Evolutionary conservation across 139 green algal genomes (phyloP).

Genomic region (Chlorella sp.): DNA sequence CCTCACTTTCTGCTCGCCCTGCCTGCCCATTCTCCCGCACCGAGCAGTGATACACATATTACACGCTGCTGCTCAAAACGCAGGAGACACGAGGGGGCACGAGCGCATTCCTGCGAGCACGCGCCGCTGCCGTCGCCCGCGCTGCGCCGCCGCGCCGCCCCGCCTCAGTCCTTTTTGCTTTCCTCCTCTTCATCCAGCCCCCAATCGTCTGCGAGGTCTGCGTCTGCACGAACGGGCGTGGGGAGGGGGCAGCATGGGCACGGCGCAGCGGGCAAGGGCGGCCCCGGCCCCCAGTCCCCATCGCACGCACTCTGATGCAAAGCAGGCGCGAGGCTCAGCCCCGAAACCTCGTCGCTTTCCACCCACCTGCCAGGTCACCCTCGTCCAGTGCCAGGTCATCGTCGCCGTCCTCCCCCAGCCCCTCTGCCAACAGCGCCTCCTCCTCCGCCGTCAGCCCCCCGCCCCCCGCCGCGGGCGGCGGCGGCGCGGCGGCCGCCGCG

Average conservation of each 20-base stretch:
- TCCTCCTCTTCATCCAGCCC: constrained; percentile 57
- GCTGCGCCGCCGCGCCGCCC: background rate
- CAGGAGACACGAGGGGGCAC: too few species aligned
- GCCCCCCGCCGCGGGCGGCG: background rate
- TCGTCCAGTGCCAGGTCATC: constrained; percentile 27
- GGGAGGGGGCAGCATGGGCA: background rate
- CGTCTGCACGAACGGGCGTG: constrained; percentile 8
- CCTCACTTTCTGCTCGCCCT: too few species aligned
- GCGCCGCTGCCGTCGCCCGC: too few species aligned
- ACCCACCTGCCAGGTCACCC: constrained; percentile 28
- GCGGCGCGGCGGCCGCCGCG: background rate
- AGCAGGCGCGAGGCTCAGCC: background rate
- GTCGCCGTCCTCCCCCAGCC: background rate
- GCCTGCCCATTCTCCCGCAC: too few species aligned
- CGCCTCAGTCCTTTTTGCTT: constrained; percentile 8
- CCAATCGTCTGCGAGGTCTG: constrained; percentile 67
- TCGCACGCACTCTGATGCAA: constrained; percentile 15
- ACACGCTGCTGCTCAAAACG: too few species aligned
- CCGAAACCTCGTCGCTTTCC: background rate
- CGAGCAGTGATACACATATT: too few species aligned
- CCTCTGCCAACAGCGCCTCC: constrained; percentile 37
- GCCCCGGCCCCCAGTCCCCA: constrained; percentile 24
- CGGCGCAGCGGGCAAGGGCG: background rate
- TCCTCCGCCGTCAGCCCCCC: constrained; percentile 40
- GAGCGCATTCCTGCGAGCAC: too few species aligned